Evolutionary conservation across 257 asterid species (phyloP).

Genomic region (Eucommia ulmoides): DNA sequence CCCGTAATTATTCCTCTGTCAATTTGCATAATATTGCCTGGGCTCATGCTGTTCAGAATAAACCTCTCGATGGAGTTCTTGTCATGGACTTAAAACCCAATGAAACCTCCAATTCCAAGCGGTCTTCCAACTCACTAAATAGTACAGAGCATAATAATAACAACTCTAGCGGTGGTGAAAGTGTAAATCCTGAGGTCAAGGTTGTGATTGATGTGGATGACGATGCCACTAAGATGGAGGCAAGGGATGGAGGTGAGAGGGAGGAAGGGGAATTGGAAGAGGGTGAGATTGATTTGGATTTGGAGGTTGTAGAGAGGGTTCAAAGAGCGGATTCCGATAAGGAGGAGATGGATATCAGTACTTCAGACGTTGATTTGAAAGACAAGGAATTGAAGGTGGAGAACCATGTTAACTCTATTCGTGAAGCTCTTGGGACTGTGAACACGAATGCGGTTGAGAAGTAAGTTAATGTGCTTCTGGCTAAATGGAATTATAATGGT

Average conservation of each 20-base stretch:
- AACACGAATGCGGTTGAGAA: constrained; percentile 33
- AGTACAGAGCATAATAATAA: constrained; percentile 21
- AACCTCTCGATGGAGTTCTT: constrained; percentile 62
- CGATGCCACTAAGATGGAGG: constrained; percentile 13
- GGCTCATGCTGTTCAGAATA: constrained; percentile 95
- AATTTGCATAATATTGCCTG: constrained; percentile 84
- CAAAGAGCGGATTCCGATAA: constrained; percentile 15
- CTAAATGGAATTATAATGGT: neutral
- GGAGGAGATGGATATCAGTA: constrained; percentile 7
- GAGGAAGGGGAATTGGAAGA: constrained; percentile 96
- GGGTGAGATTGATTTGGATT: constrained; percentile 97
- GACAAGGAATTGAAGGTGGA: constrained; percentile 19
- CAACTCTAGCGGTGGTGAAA: constrained; percentile 17
- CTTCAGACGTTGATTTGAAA: constrained; percentile 4
- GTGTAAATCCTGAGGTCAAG: constrained; percentile 11
- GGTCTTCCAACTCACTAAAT: neutral
- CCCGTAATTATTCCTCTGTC: constrained; percentile 49
- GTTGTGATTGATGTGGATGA: constrained; percentile 49
- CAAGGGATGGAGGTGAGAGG: constrained; percentile 21
- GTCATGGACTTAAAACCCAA: constrained; percentile 31
- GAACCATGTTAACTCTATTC: constrained; percentile 27
- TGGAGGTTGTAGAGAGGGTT: constrained; percentile 28
- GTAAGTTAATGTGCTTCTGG: constrained; percentile 34
- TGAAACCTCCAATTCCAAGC: constrained; percentile 3
- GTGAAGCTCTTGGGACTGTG: constrained; percentile 39